These are phyloP conservation scores for Penicillium sp. DNA, from an alignment of 2,329 filamentous ascomycete species.

Conservation along the genomic window DNA sequence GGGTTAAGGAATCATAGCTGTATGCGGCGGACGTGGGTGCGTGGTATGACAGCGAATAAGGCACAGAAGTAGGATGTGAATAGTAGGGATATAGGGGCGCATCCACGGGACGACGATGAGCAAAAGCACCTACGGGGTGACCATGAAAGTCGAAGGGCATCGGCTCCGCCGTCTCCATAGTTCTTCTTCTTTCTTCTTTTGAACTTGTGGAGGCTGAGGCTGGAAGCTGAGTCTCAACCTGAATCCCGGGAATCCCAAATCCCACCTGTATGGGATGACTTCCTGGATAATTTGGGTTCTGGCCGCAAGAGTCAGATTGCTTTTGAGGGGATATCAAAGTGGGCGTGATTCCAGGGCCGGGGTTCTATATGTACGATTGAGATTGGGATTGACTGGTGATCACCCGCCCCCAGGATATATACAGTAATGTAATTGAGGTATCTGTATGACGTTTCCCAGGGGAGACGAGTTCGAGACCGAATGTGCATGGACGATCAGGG, in stretches of 20 bases:
- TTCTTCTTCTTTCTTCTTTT: too few relatives aligned
- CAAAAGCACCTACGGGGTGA: constrained; percentile 35
- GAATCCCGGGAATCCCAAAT: not conserved
- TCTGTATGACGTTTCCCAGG: constrained; percentile 1
- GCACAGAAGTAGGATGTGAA: constrained; percentile 29
- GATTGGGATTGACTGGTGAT: not conserved
- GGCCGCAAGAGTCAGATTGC: not conserved
- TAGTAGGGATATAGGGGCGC: constrained; percentile 39
- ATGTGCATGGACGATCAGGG: constrained; percentile 20
- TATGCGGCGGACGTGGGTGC: constrained; percentile 29
- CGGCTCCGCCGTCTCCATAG: constrained; percentile 41
- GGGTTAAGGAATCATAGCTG: constrained; percentile 32
- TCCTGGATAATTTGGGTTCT: constrained; percentile 1
- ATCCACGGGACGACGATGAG: constrained; percentile 34
- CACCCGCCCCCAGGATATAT: not conserved
- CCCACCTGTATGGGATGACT: not conserved
- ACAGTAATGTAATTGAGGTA: not conserved
- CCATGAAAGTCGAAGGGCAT: constrained; percentile 39
- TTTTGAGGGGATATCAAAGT: not conserved
- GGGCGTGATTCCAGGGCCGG: not conserved
- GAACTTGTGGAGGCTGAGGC: too few relatives aligned
- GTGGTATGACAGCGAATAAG: constrained; percentile 38
- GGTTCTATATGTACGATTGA: not conserved
- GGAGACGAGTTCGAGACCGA: constrained; percentile 11
- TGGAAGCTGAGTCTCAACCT: not conserved